These are phyloP conservation scores for Pelargonium fulgidum DNA, from an alignment of 441 rosid species.

Conservation along the genomic window DNA sequence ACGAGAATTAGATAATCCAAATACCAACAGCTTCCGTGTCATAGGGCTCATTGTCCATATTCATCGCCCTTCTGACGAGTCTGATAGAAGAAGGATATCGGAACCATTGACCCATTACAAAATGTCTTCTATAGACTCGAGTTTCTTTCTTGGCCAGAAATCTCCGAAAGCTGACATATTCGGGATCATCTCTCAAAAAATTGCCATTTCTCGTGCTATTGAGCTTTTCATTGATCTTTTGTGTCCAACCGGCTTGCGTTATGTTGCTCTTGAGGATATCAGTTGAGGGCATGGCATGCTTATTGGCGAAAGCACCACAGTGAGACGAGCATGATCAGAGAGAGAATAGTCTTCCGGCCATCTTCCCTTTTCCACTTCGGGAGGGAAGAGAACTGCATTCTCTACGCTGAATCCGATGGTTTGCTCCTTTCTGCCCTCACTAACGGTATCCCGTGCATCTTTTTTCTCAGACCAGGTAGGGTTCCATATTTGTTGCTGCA, in stretches of 20 bases:
- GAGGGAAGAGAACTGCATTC: slow-evolving; percentile 88
- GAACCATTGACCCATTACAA: too few species aligned
- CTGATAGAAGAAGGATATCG: too few species aligned
- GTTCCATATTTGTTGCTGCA: slow-evolving; percentile 84
- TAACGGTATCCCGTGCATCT: slow-evolving; percentile 28
- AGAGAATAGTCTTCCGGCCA: slow-evolving; percentile 91
- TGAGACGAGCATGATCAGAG: slow-evolving; percentile 85
- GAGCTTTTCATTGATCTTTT: background rate
- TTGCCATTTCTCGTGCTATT: background rate
- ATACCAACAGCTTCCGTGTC: too few species aligned
- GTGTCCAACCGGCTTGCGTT: background rate
- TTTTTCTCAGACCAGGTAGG: slow-evolving; percentile 41
- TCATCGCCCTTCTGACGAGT: too few species aligned
- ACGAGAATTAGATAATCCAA: too few species aligned
- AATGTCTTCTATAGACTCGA: too few species aligned
- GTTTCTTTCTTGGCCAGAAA: slow-evolving; percentile 1
- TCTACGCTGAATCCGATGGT: slow-evolving; percentile 80
- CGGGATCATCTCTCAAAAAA: too few species aligned
- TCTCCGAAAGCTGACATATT: background rate
- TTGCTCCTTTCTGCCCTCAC: slow-evolving; percentile 37
- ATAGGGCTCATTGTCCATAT: too few species aligned
- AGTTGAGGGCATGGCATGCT: slow-evolving; percentile 65
- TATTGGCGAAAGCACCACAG: slow-evolving; percentile 87
- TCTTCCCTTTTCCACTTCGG: slow-evolving; percentile 85
- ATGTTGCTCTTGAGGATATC: slow-evolving; percentile 3